phyloP scores from a whole-genome alignment of 2,329 filamentous ascomycete species.

The Corynespora cassiicola region DNA sequence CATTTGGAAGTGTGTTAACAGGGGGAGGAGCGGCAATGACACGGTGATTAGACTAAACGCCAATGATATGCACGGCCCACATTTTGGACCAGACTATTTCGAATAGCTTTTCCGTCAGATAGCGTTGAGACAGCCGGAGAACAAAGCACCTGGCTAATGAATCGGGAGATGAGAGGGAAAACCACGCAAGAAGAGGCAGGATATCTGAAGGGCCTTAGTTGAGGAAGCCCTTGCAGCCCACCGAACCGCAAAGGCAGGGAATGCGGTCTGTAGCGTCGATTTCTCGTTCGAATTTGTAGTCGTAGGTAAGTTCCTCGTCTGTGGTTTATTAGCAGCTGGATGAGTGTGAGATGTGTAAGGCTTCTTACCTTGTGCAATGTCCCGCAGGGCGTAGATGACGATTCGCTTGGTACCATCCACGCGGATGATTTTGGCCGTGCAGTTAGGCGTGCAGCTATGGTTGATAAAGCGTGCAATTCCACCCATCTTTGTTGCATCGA shows the following conservation, averaged over 20 bases:
- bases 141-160: too few relatives aligned
- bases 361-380: conserved; percentile 89
- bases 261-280: conserved; percentile 94
- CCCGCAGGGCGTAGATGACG: conserved; percentile 96
- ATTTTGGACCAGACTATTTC: too few relatives aligned
- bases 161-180: too few relatives aligned
- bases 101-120: too few relatives aligned
- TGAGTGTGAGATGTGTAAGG: neutral
- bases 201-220: conserved; percentile 67
- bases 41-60: too few relatives aligned
- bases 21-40: too few relatives aligned
- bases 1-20: too few relatives aligned
- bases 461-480: conserved; percentile 99
- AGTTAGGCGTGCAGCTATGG: conserved; percentile 97
- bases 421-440: conserved; percentile 98
- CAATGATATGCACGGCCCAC: too few relatives aligned
- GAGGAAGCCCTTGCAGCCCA: conserved; percentile 97
- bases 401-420: conserved; percentile 98
- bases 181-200: neutral
- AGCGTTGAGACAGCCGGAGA: too few relatives aligned
- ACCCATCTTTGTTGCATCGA: conserved; percentile 98
- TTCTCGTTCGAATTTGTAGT: conserved; percentile 99
- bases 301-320: conserved; percentile 99
- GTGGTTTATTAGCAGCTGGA: conserved; percentile 32
- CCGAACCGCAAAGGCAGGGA: conserved; percentile 93